phyloP scores from a whole-genome alignment of 2,329 filamentous ascomycete species.

The Ophiostoma sp. region DNA sequence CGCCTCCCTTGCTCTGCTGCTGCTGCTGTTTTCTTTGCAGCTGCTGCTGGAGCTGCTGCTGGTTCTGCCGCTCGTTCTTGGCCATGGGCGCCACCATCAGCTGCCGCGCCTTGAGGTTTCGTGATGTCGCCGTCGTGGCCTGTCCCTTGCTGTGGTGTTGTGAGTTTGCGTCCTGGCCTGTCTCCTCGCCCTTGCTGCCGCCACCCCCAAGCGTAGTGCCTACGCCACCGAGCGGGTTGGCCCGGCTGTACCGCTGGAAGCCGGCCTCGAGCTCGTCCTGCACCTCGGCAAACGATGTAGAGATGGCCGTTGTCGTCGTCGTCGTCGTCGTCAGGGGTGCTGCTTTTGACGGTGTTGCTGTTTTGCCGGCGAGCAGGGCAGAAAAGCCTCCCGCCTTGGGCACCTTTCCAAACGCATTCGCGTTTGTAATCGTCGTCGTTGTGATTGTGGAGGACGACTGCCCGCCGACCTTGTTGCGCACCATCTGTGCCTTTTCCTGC shows the following conservation, averaged over 20 bases:
- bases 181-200: background rate
- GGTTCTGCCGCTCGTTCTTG: background rate
- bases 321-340: background rate
- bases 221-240: slow-evolving; percentile 23
- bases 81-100: slow-evolving; percentile 21
- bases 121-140: slow-evolving; percentile 9
- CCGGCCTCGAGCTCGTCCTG: slow-evolving; percentile 23
- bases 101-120: slow-evolving; percentile 20
- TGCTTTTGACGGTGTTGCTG: background rate
- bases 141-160: background rate
- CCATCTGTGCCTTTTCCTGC: slow-evolving; percentile 15
- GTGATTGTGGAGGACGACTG: background rate
- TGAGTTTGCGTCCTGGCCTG: background rate
- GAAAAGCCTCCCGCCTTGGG: slow-evolving; percentile 16
- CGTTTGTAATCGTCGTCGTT: background rate
- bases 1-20: slow-evolving; percentile 17
- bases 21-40: background rate
- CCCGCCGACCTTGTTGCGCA: background rate
- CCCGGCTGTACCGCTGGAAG: slow-evolving; percentile 22
- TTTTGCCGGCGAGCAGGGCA: background rate
- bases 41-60: background rate
- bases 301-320: background rate
- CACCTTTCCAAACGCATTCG: background rate
- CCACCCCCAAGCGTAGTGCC: background rate
- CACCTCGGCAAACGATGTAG: slow-evolving; percentile 15